Percentiles rank a stretch among this genome's conserved stretches.
phyloP scores from a whole-genome alignment of 176 grass and related monocot species.

The Avena insularis region DNA sequence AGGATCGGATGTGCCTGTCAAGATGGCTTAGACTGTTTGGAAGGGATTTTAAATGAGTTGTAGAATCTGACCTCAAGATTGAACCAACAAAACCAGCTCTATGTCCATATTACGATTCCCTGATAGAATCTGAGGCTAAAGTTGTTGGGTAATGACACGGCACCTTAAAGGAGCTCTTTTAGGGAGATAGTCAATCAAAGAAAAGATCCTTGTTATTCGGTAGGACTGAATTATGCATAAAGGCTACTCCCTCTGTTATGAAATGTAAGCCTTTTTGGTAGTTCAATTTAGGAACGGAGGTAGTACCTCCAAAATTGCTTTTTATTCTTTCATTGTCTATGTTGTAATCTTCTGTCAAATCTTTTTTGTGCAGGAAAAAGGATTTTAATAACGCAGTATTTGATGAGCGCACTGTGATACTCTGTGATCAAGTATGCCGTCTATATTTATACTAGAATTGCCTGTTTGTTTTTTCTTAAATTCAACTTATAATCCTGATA shows the following conservation, averaged over 20 bases:
- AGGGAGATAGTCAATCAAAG: background rate
- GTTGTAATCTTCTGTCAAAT: slow-evolving; percentile 11
- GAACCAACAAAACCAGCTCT: background rate
- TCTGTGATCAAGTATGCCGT: slow-evolving; percentile 89
- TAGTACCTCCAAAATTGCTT: background rate
- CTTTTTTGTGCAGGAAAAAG: slow-evolving; percentile 73
- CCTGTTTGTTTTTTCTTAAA: too few species aligned
- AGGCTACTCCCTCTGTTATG: background rate
- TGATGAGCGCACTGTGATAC: slow-evolving; percentile 97
- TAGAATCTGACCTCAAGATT: background rate
- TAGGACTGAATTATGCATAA: background rate
- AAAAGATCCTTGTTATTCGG: background rate
- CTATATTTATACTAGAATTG: slow-evolving; percentile 9
- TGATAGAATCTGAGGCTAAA: background rate
- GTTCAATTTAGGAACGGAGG: too few species aligned
- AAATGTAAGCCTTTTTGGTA: too few species aligned
- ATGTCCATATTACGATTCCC: slow-evolving; percentile 21
- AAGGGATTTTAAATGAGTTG: slow-evolving; percentile 4
- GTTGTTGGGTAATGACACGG: background rate
- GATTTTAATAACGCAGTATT: slow-evolving; percentile 90
- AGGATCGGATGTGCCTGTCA: background rate
- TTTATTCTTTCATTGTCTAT: background rate
- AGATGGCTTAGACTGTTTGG: background rate
- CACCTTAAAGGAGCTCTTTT: background rate
- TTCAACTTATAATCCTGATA: background rate